Base-by-base conservation (phyloP, 2,329 filamentous ascomycete genomes). In the Pestalotiopsis sp. region DNA sequence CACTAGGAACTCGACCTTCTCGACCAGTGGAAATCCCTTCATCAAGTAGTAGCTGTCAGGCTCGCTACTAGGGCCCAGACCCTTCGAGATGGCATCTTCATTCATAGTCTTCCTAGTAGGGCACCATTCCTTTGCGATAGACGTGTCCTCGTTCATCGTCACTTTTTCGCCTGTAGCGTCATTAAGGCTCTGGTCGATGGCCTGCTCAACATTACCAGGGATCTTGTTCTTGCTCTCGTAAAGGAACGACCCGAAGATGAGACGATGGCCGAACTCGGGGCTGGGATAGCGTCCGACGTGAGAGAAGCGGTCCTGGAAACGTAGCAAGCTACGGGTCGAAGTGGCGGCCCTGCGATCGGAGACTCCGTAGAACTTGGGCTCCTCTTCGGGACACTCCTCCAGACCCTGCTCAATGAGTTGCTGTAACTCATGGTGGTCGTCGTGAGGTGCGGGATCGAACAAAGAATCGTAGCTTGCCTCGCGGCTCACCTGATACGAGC, bases 11-110 rank as follows among this genome's bases (percentile, higher is more conserved):
- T 71, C 72, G n/a, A 80, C 74, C 6, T 76, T 68, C 67, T 80
- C 78, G 17, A 80, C 73, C 58, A 80, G 72, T 4, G 79, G 78
- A 41, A 79, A 76, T 0, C 78, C 78, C n/a, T 69, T 70, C 68
- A 70, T 66, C 40, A 78, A 49, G 11, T 31, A 9, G 61, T 63
- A n/a, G 4, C 59, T 2, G 36, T 61, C 69, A 20, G n/a, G 25
- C 7, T 4, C 2, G n/a, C 56, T 61, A 23, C 4, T n/a, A 4
- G 6, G 4, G 56, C 65, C 57, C 64, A 25, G 40, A 13, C 38
- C 27, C 17, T 40, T 13, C 25, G n/a, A 25, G 20, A 57, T 58
- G n/a, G 64, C 31, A 12, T 66, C 65, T 31, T 65, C 62, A 36
- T 67, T 65, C 57, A 52, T 40, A 3, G 59, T 27, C 14, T 9